Evolutionary conservation across 768 basidiomycete genomes (phyloP).

Genomic region (Amanita rubescens): DNA sequence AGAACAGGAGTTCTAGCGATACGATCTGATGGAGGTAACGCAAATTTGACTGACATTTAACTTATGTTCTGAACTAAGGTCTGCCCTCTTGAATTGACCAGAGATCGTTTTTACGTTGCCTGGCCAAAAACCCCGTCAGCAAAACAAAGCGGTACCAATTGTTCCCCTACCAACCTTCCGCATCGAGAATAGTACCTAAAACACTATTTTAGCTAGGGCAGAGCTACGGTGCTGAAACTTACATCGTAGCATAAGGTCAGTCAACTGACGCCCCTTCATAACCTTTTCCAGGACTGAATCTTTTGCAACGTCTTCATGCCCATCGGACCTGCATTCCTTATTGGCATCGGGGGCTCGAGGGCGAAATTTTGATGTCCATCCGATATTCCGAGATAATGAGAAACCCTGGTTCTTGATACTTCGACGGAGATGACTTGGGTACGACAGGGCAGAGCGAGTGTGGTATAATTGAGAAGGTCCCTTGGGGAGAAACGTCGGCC

Average conservation of each 20-base stretch:
- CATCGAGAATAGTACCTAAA: constrained; percentile 81
- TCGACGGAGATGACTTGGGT: not conserved
- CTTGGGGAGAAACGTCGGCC: not conserved
- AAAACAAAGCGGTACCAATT: constrained; percentile 14
- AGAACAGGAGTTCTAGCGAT: constrained; percentile 13
- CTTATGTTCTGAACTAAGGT: constrained; percentile 80
- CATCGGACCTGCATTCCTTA: not conserved
- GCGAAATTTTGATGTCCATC: not conserved
- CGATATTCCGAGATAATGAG: not conserved
- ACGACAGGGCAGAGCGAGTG: not conserved
- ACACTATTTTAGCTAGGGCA: constrained; percentile 1
- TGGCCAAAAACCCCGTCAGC: constrained; percentile 23
- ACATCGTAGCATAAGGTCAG: constrained; percentile 91
- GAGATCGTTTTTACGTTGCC: constrained; percentile 84
- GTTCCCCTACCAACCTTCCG: constrained; percentile 50
- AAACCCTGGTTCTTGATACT: not conserved
- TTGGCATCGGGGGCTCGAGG: not conserved
- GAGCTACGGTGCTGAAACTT: constrained; percentile 27
- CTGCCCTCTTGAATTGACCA: constrained; percentile 85
- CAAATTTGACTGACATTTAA: constrained; percentile 65
- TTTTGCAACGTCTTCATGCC: constrained; percentile 30
- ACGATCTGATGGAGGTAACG: constrained; percentile 12
- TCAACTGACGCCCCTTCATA: constrained; percentile 80
- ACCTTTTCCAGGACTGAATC: constrained; percentile 75
- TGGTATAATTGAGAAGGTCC: not conserved